Base-by-base conservation (phyloP, 768 basidiomycete species). In the Omphalotus guepiniiformis region DNA sequence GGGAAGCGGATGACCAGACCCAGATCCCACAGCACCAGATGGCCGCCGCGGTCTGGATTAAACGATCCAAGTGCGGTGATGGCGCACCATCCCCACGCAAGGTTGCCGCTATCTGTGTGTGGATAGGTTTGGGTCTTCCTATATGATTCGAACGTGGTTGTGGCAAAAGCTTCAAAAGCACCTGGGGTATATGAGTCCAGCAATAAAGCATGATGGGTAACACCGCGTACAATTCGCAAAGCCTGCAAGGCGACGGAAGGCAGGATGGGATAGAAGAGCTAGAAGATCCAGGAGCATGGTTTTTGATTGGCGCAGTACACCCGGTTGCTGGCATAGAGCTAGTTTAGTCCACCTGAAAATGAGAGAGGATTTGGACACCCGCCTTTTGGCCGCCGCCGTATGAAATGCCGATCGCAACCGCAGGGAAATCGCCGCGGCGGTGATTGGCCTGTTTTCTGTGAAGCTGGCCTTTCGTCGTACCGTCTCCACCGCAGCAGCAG, bases 61-160 rank as follows among this genome's bases (percentile, higher is more conserved):
- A 51, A 62, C 26, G 47, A 2, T 2, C 65, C 61, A 3, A 55
- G 37, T 0, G 63, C 52, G 4, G 50, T 57, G 7, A 67, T 57
- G 1, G 57, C 42, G 27, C 60, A 66, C 39, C 53, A 43, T 0
- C 59, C 60, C 5, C 9, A 52, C 0, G 59, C 45, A 1, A 60
- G 25, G 23, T 67, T 67, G 0, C 8, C 34, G 16, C 9, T 23
- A 23, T 67, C 63, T 0, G 42, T 47, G 16, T 66, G 62, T n/a
- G 37, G 37, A 7, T 16, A 38, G 18, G 7, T 9, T 32, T 0
- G 15, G 28, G 27, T 27, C 5, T 26, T 19, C 12, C 18, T n/a
- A 27, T 42, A 42, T 22, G 21, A 19, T 19, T 6, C 19, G n/a
- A 22, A 39, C 39, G 26, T 39, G 4, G 4, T 25, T 8, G 39